phyloP scores from a whole-genome alignment of 2,329 filamentous ascomycete species.

The Cytospora piceae region DNA sequence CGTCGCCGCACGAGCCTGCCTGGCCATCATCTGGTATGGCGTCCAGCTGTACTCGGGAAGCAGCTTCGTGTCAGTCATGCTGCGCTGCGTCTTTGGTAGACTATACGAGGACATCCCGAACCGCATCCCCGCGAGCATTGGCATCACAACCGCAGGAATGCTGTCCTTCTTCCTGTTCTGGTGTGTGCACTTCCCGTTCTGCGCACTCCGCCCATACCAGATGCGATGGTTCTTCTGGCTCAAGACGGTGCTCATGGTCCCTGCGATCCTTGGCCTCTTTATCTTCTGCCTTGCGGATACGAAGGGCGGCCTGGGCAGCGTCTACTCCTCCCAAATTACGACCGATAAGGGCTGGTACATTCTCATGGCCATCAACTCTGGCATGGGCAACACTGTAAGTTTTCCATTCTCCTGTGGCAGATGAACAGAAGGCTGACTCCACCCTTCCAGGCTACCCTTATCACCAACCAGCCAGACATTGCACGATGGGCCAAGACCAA shows the following conservation, averaged over 20 bases:
- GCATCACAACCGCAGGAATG: constrained; percentile 45
- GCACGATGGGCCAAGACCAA: constrained; percentile 45
- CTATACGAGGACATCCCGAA: constrained; percentile 44
- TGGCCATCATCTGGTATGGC: constrained; percentile 47
- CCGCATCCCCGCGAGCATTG: constrained; percentile 41
- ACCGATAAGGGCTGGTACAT: constrained; percentile 24
- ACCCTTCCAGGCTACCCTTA: constrained; percentile 42
- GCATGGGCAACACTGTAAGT: constrained; percentile 37
- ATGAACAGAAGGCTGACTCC: background rate
- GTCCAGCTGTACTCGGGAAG: constrained; percentile 35
- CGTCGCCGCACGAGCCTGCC: constrained; percentile 44
- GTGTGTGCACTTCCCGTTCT: constrained; percentile 46
- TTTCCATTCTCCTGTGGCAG: background rate
- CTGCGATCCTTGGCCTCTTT: constrained; percentile 39
- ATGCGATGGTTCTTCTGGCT: constrained; percentile 49
- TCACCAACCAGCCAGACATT: constrained; percentile 50
- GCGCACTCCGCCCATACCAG: constrained; percentile 48
- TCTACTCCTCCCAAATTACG: constrained; percentile 31
- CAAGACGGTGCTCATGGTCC: constrained; percentile 45
- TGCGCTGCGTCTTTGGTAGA: constrained; percentile 40
- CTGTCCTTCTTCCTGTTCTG: constrained; percentile 45
- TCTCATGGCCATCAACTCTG: constrained; percentile 44
- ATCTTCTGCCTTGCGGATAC: constrained; percentile 46
- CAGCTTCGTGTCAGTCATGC: constrained; percentile 32
- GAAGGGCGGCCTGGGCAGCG: constrained; percentile 39